Percentiles rank a stretch among this genome's conserved stretches.
Conservation (phyloP, 495 filamentous ascomycete genomes). For the Lasiosphaeria ovina region DNA sequence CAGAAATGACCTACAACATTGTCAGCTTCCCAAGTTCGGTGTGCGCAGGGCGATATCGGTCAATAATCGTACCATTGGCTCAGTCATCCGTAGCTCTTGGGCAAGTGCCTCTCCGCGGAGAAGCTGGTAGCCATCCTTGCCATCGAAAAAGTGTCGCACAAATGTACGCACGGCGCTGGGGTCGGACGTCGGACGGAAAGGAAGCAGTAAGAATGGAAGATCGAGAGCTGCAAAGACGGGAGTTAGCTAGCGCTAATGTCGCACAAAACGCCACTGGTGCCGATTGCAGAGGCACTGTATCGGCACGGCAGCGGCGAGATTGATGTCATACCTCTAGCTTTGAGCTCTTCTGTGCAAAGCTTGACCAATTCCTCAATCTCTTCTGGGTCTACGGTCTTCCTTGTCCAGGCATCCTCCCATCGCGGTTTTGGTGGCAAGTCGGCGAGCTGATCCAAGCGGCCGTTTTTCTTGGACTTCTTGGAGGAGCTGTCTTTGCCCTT, state of each 20-base stretch:
- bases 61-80: slow-evolving; percentile 72
- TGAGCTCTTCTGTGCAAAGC: slow-evolving; percentile 86
- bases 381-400: slow-evolving; percentile 81
- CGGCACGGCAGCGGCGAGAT: slow-evolving; percentile 24
- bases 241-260: slow-evolving; percentile 33
- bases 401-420: slow-evolving; percentile 88
- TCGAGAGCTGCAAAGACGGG: slow-evolving; percentile 63
- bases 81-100: slow-evolving; percentile 88
- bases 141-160: slow-evolving; percentile 87
- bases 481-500: slow-evolving; percentile 65
- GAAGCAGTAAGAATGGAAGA: slow-evolving; percentile 90
- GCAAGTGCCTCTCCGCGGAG: slow-evolving; percentile 66
- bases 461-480: slow-evolving; percentile 63
- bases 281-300: slow-evolving; percentile 5
- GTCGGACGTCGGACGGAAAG: slow-evolving; percentile 90
- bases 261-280: slow-evolving; percentile 16
- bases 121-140: slow-evolving; percentile 48
- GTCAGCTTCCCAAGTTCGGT: slow-evolving; percentile 16
- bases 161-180: slow-evolving; percentile 87
- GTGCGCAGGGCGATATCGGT: not conserved
- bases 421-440: slow-evolving; percentile 63
- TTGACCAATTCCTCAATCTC: slow-evolving; percentile 85
- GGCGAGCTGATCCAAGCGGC: slow-evolving; percentile 35
- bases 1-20: slow-evolving; percentile 72
- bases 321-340: slow-evolving; percentile 78